Evolutionary conservation across 1,284 basidiomycete genomes (phyloP).

Genomic region (Xanthoconium separans): DNA sequence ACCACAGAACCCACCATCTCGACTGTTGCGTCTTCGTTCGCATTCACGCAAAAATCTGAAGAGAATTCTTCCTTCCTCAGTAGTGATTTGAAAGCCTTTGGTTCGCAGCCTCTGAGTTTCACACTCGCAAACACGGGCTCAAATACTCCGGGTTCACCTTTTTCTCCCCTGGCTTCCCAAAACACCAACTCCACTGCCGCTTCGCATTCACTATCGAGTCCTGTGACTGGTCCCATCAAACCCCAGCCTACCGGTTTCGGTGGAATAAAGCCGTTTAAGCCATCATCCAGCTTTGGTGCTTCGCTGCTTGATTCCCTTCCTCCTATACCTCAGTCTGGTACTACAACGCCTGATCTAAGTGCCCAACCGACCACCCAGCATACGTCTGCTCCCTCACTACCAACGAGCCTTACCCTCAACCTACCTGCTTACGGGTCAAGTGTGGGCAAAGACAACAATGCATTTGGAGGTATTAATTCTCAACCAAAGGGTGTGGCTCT

Average conservation of each 20-base stretch:
- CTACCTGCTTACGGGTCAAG: constrained; percentile 14
- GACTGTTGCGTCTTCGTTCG: constrained; percentile 69
- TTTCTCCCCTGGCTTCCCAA: constrained; percentile 42
- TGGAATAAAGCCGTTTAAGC: constrained; percentile 89
- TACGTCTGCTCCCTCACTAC: constrained; percentile 19
- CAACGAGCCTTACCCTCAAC: constrained; percentile 7
- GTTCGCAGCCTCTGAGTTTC: constrained; percentile 24
- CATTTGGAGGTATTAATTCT: constrained; percentile 15
- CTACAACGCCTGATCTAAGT: constrained; percentile 47
- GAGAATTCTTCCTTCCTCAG: constrained; percentile 9
- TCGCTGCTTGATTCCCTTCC: constrained; percentile 78
- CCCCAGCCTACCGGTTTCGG: constrained; percentile 82
- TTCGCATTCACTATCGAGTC: constrained; percentile 32
- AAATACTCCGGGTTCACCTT: constrained; percentile 50
- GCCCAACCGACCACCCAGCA: constrained; percentile 13
- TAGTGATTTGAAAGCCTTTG: constrained; percentile 8
- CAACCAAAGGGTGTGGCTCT: constrained; percentile 26
- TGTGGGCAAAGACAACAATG: constrained; percentile 34
- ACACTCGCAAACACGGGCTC: constrained; percentile 43
- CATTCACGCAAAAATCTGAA: constrained; percentile 41
- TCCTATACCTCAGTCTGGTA: constrained; percentile 59
- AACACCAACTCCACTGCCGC: constrained; percentile 46
- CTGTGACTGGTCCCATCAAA: constrained; percentile 43
- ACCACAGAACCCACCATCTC: constrained; percentile 51
- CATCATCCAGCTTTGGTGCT: constrained; percentile 85